phyloP scores from a whole-genome alignment of 2,329 filamentous ascomycete genomes.

The Ascochyta viciae-villosae region DNA sequence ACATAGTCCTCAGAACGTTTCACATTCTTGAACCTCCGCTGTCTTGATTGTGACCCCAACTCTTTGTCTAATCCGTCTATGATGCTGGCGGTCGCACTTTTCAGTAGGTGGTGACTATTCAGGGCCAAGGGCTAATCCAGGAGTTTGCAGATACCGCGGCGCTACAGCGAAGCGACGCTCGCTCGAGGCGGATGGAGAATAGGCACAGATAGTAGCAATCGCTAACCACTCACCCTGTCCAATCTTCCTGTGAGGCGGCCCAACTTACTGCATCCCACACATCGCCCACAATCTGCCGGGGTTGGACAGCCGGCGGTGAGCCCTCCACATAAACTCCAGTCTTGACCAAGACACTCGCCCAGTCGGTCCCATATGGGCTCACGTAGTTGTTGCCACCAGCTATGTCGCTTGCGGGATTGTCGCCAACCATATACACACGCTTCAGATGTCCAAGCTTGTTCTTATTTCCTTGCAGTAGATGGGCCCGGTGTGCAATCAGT shows the following conservation, averaged over 20 bases:
- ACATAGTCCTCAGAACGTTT: background rate
- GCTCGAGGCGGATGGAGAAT: background rate
- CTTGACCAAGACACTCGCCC: slow-evolving; percentile 78
- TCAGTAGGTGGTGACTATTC: background rate
- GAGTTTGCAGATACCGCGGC: background rate
- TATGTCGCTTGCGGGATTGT: slow-evolving; percentile 82
- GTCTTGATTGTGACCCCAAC: background rate
- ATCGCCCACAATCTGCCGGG: slow-evolving; percentile 72
- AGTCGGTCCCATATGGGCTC: slow-evolving; percentile 72
- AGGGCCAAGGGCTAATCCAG: background rate
- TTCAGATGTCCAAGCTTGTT: slow-evolving; percentile 59
- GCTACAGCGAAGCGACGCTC: background rate
- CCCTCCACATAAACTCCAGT: slow-evolving; percentile 77
- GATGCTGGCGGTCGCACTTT: background rate
- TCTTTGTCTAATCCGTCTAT: background rate
- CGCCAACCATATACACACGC: slow-evolving; percentile 90
- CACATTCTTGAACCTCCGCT: background rate
- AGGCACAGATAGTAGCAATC: background rate
- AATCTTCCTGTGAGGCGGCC: slow-evolving; percentile 66
- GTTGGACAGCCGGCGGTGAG: slow-evolving; percentile 64
- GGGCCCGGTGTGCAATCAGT: slow-evolving; percentile 66
- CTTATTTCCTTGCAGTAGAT: slow-evolving; percentile 50
- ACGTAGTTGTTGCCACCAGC: slow-evolving; percentile 80
- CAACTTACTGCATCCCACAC: slow-evolving; percentile 79
- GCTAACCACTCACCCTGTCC: slow-evolving; percentile 22